These are phyloP conservation scores for Nidularia sp. DNA, from an alignment of 768 basidiomycete genomes.

Conservation along the genomic window DNA sequence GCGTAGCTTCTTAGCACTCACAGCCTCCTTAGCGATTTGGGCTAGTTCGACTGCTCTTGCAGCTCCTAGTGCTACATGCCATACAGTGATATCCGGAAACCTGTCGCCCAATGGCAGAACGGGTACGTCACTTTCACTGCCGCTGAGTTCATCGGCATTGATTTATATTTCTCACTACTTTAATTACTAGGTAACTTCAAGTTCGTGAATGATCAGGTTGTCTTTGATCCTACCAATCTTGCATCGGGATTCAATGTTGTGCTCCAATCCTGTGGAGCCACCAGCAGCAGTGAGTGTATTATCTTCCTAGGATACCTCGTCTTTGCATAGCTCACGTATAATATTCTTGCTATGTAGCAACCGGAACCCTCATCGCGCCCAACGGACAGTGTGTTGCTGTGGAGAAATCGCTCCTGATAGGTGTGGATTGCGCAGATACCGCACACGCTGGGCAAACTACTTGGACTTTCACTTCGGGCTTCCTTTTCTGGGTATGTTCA, in stretches of 20 bases:
- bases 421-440: not conserved
- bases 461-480: not conserved
- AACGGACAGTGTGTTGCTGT: not conserved
- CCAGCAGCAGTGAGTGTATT: not conserved
- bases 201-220: not conserved
- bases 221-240: not conserved
- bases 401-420: not conserved
- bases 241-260: not conserved
- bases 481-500: not conserved
- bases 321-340: too few species aligned
- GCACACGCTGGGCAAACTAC: not conserved
- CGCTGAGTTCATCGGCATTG: too few species aligned
- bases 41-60: too few species aligned
- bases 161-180: too few species aligned
- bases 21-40: too few species aligned
- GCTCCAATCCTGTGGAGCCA: not conserved
- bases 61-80: too few species aligned
- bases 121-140: too few species aligned
- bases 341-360: not conserved
- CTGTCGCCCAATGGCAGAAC: too few species aligned
- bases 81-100: too few species aligned
- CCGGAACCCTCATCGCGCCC: not conserved
- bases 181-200: not conserved
- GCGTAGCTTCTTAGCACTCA: too few species aligned
- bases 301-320: too few species aligned